phyloP scores from a whole-genome alignment of 148 eudicot genomes.

The Limonium bicolor region DNA sequence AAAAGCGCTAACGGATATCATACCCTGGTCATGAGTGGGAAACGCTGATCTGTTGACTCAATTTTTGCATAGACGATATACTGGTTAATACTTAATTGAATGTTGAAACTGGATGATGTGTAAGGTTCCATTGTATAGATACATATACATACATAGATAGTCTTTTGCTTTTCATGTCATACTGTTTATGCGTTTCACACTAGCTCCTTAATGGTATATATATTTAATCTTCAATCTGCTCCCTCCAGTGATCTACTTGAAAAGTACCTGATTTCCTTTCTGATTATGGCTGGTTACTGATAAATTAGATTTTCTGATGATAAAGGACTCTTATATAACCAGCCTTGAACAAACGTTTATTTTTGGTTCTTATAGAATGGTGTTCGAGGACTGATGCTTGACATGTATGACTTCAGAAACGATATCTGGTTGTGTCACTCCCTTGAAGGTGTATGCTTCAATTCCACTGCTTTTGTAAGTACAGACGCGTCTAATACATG shows the following conservation, averaged over 20 bases:
- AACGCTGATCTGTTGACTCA: too few species aligned
- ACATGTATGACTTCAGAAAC: constrained; percentile 80
- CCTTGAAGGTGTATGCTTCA: constrained; percentile 69
- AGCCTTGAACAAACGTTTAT: neutral
- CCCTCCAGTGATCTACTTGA: neutral
- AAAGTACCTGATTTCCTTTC: neutral
- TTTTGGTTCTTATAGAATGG: constrained; percentile 51
- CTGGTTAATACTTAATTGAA: too few species aligned
- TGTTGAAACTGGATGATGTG: too few species aligned
- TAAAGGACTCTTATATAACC: too few species aligned
- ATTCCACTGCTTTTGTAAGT: constrained; percentile 93
- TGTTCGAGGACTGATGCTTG: constrained; percentile 93
- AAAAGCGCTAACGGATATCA: too few species aligned
- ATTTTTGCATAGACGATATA: too few species aligned
- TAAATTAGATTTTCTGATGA: neutral
- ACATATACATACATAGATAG: too few species aligned
- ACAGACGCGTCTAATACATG: neutral
- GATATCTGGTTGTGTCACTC: constrained; percentile 98
- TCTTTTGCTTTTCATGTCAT: too few species aligned
- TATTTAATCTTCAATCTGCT: neutral
- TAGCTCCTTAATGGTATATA: neutral
- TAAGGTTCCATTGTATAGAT: too few species aligned
- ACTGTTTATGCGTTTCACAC: neutral
- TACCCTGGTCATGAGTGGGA: too few species aligned
- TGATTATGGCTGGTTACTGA: neutral